Percentiles rank a stretch among this genome's conserved stretches.
phyloP scores from a whole-genome alignment of 306 rosid genomes.

The Casuarina glauca region DNA sequence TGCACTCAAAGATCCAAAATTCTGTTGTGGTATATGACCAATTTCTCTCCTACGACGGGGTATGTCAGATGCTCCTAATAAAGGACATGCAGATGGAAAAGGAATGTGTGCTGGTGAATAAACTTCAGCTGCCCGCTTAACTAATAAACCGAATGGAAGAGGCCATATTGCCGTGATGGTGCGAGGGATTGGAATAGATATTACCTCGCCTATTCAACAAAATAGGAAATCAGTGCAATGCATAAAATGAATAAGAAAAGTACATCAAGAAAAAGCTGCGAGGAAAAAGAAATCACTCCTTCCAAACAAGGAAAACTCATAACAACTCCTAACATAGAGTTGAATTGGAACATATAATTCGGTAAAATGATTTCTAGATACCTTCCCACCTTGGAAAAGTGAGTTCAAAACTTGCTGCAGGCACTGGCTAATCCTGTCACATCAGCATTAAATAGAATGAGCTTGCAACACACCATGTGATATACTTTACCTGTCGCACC shows the following conservation, averaged over 20 bases:
- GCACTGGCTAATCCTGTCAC: not conserved
- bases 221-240: conserved; percentile 24
- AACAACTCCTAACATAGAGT: not conserved
- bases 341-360: not conserved
- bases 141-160: conserved; percentile 87
- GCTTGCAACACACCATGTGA: not conserved
- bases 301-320: not conserved
- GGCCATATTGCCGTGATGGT: conserved; percentile 80
- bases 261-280: not conserved
- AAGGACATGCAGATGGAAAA: conserved; percentile 65
- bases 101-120: conserved; percentile 46
- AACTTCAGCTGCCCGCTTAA: conserved; percentile 72
- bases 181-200: conserved; percentile 60
- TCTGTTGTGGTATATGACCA: conserved; percentile 41
- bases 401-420: not conserved
- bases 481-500: not conserved
- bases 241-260: conserved; percentile 8
- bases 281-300: not conserved
- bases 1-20: conserved; percentile 31
- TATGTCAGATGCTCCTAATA: conserved; percentile 49
- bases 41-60: conserved; percentile 45
- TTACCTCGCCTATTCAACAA: conserved; percentile 71
- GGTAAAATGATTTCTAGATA: not conserved
- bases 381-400: not conserved
- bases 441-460: not conserved